phyloP scores from a whole-genome alignment of 805 yeast genomes.

The Metschnikowia gruessii region DNA sequence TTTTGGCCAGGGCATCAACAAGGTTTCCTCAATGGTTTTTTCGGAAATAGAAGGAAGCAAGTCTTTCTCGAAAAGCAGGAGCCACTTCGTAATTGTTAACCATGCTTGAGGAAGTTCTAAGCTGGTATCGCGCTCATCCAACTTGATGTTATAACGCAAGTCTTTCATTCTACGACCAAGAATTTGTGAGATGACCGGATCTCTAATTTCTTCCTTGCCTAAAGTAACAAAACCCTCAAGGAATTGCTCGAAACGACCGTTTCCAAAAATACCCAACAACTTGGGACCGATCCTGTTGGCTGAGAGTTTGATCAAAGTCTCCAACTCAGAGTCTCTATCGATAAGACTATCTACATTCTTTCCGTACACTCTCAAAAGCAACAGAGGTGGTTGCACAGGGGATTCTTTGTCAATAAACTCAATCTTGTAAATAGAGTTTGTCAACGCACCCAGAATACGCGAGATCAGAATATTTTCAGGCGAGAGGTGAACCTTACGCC shows the following conservation, averaged over 20 bases:
- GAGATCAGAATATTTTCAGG: constrained; percentile 46
- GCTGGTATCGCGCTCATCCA: constrained; percentile 53
- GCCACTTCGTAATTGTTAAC: constrained; percentile 72
- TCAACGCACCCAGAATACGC: constrained; percentile 88
- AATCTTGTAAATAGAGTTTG: constrained; percentile 82
- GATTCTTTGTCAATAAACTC: constrained; percentile 45
- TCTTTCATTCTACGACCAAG: constrained; percentile 97
- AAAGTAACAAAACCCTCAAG: constrained; percentile 79
- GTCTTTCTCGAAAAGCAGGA: constrained; percentile 40
- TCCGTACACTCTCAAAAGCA: constrained; percentile 83
- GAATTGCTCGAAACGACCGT: constrained; percentile 94
- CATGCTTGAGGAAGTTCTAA: constrained; percentile 63
- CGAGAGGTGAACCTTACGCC: constrained; percentile 59
- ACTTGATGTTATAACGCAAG: constrained; percentile 73
- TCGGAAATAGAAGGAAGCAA: constrained; percentile 37
- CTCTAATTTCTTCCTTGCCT: constrained; percentile 68
- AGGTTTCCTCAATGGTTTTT: constrained; percentile 34
- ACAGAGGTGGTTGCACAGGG: constrained; percentile 46
- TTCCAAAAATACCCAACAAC: constrained; percentile 81
- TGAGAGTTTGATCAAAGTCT: constrained; percentile 69
- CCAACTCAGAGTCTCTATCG: constrained; percentile 79
- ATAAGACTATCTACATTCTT: constrained; percentile 81
- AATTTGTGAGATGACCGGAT: constrained; percentile 71
- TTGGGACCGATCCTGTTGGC: constrained; percentile 82
- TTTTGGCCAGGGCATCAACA: constrained; percentile 46